Evolutionary conservation across 345 rosid genomes (phyloP), one percentile per base, ranked within the genome.

Genomic region (Bruguiera parviflora): DNA sequence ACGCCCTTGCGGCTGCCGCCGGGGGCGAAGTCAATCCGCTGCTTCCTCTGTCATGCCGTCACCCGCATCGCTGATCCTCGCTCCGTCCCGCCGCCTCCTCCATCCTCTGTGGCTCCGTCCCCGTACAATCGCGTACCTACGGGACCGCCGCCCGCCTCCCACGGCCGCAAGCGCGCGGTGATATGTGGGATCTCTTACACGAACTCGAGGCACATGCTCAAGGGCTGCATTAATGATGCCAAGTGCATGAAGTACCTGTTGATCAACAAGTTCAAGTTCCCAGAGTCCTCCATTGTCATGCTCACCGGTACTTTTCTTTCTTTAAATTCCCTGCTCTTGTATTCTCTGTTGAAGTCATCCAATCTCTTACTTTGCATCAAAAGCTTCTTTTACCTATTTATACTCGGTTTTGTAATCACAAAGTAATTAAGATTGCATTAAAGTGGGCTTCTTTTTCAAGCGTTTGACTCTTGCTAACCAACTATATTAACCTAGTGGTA

Each of bases 191-290:
- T 93, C 1, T 76, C 92, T 22, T 93, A 91, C 63, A 84, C 60
- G 85, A 46, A 80, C 55, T 72, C 94, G 4, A 29, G 28, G 18
- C 51, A 81, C 58, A 92, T 89, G 78, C 85, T 93, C 27, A 89
- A 89, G 69, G 98, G 98, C 16, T 93, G 98, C 75, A 56, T 91
- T 57, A 91, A 91, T 69, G 96, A 93, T 61, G 95, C 92, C 47
- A 89, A 67, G 21, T 93, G 90, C 73, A 93, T 93, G 94, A 91
- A 93, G 82, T 91, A 75, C 81, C 64, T 93, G 90, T 52, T 93
- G 86, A 71, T 88, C 71, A 87, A 85, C 43, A 88, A 80, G 49
- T 93, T 91, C 80, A 78, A 78, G 8, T 91, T 93, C 78, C 97
- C 92, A 0, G 97, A 91, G 69, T 85, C 98, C 25, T 88, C 89